Percentiles rank a stretch among this genome's conserved stretches.
These are phyloP conservation scores for Lolium perenne DNA, from an alignment of 176 grass and related monocot genomes.

Conservation along the genomic window DNA sequence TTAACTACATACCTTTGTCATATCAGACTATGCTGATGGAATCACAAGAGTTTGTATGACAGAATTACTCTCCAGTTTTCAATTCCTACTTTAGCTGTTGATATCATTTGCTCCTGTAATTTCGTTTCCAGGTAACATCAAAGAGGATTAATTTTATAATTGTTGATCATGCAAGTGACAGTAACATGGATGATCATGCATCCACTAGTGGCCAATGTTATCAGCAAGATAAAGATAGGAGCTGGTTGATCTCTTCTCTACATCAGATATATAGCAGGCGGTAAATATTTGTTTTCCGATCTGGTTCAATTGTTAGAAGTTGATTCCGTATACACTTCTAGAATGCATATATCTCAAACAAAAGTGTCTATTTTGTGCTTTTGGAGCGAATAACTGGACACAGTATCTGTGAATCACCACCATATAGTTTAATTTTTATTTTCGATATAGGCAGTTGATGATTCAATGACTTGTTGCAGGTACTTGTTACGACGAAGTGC, in stretches of 20 bases:
- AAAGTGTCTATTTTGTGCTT: not conserved
- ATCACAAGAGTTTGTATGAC: constrained; percentile 11
- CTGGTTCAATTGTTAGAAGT: constrained; percentile 43
- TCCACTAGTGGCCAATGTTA: constrained; percentile 61
- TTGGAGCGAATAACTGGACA: constrained; percentile 2
- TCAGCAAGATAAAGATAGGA: constrained; percentile 88
- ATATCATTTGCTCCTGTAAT: constrained; percentile 33
- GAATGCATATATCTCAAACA: constrained; percentile 14
- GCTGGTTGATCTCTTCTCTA: constrained; percentile 97
- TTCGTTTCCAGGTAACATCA: constrained; percentile 82
- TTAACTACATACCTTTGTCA: constrained; percentile 17
- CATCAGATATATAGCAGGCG: constrained; percentile 97
- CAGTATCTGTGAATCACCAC: constrained; percentile 7
- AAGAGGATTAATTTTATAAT: constrained; percentile 98
- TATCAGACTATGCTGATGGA: constrained; percentile 12
- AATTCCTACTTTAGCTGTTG: constrained; percentile 26
- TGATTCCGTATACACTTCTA: constrained; percentile 31
- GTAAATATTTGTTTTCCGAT: constrained; percentile 55
- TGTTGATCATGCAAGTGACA: constrained; percentile 61
- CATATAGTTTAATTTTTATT: constrained; percentile 12
- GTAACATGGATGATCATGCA: constrained; percentile 54
- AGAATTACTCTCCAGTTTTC: constrained; percentile 20
- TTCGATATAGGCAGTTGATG: constrained; percentile 26
- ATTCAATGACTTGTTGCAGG: constrained; percentile 56
- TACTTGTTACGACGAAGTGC: constrained; percentile 96